Evolutionary conservation across 192 early-diverging fungal genomes (phyloP).

Genomic region (Entomortierella lignicola): DNA sequence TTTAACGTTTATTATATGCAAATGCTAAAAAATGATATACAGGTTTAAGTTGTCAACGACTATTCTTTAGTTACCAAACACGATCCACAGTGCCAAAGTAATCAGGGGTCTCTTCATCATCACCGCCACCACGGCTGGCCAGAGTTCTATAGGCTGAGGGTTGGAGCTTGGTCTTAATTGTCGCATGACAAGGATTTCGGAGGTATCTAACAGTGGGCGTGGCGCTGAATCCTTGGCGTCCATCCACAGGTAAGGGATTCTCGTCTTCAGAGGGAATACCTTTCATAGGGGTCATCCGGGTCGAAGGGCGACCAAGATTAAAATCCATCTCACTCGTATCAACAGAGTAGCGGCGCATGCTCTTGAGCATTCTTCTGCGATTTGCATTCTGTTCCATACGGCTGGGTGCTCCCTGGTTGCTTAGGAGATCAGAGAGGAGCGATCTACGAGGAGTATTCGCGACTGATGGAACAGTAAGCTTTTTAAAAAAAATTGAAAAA

Average conservation of each 20-base stretch:
- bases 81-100: constrained; percentile 50
- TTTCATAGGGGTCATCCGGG: constrained; percentile 14
- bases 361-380: constrained; percentile 52
- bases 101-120: constrained; percentile 33
- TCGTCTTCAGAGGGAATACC: constrained; percentile 36
- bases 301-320: constrained; percentile 34
- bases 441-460: constrained; percentile 27
- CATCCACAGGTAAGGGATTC: constrained; percentile 8
- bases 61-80: constrained; percentile 29
- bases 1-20: too few species aligned
- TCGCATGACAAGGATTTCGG: constrained; percentile 48
- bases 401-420: constrained; percentile 26
- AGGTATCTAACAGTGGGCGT: constrained; percentile 45
- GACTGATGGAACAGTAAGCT: constrained; percentile 25
- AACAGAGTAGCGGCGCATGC: constrained; percentile 51
- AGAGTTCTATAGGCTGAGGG: constrained; percentile 30
- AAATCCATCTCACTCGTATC: constrained; percentile 52
- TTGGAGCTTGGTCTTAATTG: constrained; percentile 49
- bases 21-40: too few species aligned
- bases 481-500: constrained; percentile 22
- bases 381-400: constrained; percentile 48
- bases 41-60: too few species aligned
- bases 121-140: constrained; percentile 16
- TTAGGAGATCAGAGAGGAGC: constrained; percentile 43
- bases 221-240: constrained; percentile 25